Percentiles rank a stretch among this genome's conserved stretches.
phyloP scores from a whole-genome alignment of 176 grass and related monocot species.

The Tuctoria greenei region DNA sequence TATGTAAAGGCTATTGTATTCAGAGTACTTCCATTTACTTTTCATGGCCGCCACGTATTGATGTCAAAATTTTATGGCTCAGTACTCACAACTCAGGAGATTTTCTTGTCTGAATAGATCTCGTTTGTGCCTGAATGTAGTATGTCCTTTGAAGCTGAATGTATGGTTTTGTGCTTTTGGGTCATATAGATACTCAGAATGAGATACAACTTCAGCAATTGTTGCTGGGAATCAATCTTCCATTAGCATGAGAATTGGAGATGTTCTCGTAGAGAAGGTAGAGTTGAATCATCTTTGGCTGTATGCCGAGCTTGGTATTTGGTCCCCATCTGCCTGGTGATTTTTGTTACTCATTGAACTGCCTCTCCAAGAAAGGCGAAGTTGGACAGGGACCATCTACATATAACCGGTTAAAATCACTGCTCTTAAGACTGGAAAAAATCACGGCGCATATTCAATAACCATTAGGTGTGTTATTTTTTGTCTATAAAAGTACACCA shows the following conservation, averaged over 20 bases:
- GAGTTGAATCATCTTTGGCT: background rate
- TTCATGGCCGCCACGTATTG: background rate
- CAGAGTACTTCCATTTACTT: background rate
- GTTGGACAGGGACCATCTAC: background rate
- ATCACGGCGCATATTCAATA: background rate
- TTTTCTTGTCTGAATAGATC: background rate
- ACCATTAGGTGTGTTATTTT: background rate
- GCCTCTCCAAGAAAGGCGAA: background rate
- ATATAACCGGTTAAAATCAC: background rate
- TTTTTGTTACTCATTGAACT: background rate
- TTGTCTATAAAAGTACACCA: background rate
- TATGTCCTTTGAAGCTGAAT: background rate
- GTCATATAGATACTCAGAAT: background rate
- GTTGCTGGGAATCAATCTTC: background rate
- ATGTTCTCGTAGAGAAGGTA: background rate
- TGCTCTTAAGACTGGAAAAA: background rate
- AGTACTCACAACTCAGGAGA: background rate
- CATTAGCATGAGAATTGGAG: background rate
- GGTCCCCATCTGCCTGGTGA: background rate
- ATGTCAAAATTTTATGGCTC: background rate
- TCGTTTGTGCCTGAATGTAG: background rate
- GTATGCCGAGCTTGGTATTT: background rate
- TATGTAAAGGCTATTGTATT: background rate
- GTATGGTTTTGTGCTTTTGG: background rate
- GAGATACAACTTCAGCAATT: background rate